phyloP scores from a whole-genome alignment of 495 filamentous ascomycete genomes.

The Penicillium steckii region DNA sequence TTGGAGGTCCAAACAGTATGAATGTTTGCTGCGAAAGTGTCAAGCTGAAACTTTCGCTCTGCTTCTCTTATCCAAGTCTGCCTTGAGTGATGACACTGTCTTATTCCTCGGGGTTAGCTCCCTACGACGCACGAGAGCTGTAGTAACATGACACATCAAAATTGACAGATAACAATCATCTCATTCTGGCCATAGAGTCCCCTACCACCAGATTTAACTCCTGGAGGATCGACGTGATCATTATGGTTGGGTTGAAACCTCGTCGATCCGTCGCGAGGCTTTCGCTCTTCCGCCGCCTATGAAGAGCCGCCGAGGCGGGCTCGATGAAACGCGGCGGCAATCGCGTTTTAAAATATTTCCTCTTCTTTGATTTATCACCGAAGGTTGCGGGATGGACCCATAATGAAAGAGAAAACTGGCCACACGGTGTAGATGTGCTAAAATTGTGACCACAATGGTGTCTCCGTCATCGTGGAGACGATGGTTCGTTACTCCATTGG shows the following conservation, averaged over 20 bases:
- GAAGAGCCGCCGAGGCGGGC: not conserved
- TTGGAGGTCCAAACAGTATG: constrained; percentile 11
- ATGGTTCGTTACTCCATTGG: constrained; percentile 1
- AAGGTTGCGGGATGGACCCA: not conserved
- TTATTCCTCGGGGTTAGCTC: not conserved
- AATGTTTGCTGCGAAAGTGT: not conserved
- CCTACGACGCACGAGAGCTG: not conserved
- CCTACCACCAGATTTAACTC: not conserved
- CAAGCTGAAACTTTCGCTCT: not conserved
- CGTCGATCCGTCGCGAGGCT: constrained; percentile 7
- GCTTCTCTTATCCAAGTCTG: not conserved
- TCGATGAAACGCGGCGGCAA: constrained; percentile 13
- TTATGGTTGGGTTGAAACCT: constrained; percentile 3
- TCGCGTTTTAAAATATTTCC: not conserved
- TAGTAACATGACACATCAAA: constrained; percentile 17
- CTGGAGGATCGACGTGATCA: constrained; percentile 12
- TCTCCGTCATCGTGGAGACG: constrained; percentile 1
- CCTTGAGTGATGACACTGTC: not conserved
- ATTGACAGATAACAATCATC: constrained; percentile 10
- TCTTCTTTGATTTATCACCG: too few species aligned
- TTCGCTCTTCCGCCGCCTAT: constrained; percentile 5
- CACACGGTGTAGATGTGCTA: not conserved
- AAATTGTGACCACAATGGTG: not conserved
- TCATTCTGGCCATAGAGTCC: not conserved
- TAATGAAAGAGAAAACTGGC: not conserved